Percentiles rank a stretch among this genome's conserved stretches.
Conservation (phyloP, 106 monocot genomes). For the Gastrodia elata region DNA sequence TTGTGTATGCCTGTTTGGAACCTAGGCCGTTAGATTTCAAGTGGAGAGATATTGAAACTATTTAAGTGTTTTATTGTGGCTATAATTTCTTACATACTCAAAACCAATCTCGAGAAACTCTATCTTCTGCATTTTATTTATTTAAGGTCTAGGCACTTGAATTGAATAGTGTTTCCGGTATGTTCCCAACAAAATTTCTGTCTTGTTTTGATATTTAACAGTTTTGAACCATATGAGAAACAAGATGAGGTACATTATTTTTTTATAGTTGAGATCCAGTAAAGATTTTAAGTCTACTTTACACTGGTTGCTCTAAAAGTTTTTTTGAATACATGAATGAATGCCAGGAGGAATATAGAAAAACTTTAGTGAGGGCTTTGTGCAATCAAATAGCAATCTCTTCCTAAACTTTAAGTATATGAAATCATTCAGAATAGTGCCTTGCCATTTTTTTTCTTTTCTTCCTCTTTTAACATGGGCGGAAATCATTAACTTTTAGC, state of each 20-base stretch:
- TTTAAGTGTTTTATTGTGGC: not conserved
- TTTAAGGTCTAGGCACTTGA: not conserved
- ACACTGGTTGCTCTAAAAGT: not conserved
- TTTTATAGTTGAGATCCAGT: not conserved
- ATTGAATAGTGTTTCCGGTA: not conserved
- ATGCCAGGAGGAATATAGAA: not conserved
- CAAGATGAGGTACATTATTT: not conserved
- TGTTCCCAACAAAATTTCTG: not conserved
- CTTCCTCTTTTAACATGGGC: no score
- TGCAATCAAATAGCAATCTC: no score
- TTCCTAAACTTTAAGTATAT: no score
- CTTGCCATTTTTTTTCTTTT: no score
- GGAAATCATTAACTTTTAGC: no score
- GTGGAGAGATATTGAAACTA: not conserved
- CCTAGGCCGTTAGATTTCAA: not conserved
- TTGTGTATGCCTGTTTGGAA: not conserved
- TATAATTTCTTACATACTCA: not conserved
- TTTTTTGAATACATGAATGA: not conserved
- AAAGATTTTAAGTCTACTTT: not conserved
- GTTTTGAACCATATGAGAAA: not conserved
- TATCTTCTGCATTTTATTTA: not conserved
- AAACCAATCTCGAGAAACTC: not conserved
- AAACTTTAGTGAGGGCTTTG: not conserved
- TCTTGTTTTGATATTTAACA: not conserved
- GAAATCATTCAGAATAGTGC: no score